Evolutionary conservation across 2,329 filamentous ascomycete genomes (phyloP).

Genomic region (Phaeosphaeriaceae sp.): DNA sequence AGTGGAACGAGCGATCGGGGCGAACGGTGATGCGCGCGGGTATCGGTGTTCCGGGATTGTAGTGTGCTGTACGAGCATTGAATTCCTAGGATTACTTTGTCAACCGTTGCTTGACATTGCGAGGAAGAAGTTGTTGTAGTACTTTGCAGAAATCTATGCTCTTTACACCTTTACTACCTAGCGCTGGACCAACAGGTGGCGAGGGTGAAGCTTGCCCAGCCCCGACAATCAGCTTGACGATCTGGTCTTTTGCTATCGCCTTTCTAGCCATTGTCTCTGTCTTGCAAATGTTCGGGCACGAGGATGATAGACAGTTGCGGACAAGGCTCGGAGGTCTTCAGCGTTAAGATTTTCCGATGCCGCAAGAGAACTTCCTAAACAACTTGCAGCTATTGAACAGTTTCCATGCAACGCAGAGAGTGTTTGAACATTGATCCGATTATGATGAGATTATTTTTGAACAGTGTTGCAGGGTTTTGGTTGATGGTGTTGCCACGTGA

Average conservation of each 20-base stretch:
- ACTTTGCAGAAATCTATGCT: constrained; percentile 99
- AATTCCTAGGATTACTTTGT: constrained; percentile 72
- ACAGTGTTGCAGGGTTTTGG: neutral
- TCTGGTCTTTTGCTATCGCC: constrained; percentile 51
- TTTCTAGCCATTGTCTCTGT: constrained; percentile 43
- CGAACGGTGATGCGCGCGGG: constrained; percentile 91
- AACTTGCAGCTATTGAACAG: neutral
- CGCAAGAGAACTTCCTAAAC: neutral
- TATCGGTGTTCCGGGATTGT: constrained; percentile 81
- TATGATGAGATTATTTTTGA: no score
- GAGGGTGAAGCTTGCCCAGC: constrained; percentile 94
- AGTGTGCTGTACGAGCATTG: constrained; percentile 90
- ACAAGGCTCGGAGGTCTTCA: constrained; percentile 26
- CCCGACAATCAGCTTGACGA: constrained; percentile 97
- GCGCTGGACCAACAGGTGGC: constrained; percentile 92
- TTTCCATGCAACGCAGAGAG: no score
- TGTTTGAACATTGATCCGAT: no score
- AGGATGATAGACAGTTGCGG: constrained; percentile 23
- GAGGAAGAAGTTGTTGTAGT: constrained; percentile 19
- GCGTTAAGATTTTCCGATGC: constrained; percentile 20
- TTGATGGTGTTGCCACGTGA: constrained; percentile 15
- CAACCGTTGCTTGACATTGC: neutral
- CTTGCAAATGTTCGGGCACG: constrained; percentile 7
- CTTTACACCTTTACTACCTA: constrained; percentile 97
- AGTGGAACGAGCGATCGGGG: constrained; percentile 89